Conservation (phyloP, 129 eudicot species). For the Pseudognaphalium luteoalbum region DNA sequence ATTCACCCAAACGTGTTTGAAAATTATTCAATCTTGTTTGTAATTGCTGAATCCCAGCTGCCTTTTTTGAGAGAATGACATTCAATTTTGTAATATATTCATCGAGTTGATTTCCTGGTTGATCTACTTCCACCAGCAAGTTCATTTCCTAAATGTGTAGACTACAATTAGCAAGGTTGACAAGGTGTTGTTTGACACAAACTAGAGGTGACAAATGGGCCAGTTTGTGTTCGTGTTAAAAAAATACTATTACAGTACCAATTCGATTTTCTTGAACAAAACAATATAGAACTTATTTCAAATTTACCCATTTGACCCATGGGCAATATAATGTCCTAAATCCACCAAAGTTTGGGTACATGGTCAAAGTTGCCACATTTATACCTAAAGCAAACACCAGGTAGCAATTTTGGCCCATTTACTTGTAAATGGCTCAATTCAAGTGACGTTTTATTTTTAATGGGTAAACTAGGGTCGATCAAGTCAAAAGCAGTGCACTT, state of each 20-base stretch:
- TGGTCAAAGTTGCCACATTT: neutral
- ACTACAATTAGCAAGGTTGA: neutral
- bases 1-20: slow-evolving; percentile 44
- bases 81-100: slow-evolving; percentile 57
- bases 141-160: slow-evolving; percentile 57
- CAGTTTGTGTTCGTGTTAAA: neutral
- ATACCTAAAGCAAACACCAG: neutral
- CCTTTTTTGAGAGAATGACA: slow-evolving; percentile 56
- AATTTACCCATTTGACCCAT: slow-evolving; percentile 1
- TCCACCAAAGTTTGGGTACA: neutral
- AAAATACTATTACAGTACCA: no score
- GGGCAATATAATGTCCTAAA: neutral
- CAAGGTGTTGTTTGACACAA: neutral
- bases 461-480: no score
- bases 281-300: neutral
- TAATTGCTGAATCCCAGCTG: slow-evolving; percentile 48
- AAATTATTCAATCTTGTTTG: slow-evolving; percentile 48
- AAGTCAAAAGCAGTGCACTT: no score
- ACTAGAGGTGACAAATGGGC: neutral
- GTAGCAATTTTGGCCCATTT: neutral
- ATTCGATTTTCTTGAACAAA: neutral
- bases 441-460: no score
- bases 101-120: slow-evolving; percentile 70
- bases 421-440: no score
- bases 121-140: slow-evolving; percentile 59